Conservation (phyloP, 23 red algal genomes). For the Chondrus crispus region DNA sequence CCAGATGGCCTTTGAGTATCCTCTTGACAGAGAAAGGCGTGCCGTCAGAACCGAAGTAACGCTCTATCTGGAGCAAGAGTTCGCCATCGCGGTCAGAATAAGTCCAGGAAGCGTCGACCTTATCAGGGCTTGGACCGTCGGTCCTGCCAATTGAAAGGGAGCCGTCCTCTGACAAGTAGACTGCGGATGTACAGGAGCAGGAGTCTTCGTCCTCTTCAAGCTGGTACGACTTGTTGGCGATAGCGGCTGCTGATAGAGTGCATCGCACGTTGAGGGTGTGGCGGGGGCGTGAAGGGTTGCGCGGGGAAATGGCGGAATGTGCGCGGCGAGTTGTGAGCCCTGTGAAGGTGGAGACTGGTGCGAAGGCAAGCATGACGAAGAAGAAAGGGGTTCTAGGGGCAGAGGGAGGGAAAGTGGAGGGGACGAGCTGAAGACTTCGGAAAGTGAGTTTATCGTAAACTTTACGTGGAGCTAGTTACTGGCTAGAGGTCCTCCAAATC, state of each 20-base stretch:
- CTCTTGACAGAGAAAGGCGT: conserved; percentile 45
- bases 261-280: too few relatives aligned
- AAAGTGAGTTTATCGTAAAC: too few relatives aligned
- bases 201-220: conserved; percentile 64
- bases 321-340: too few relatives aligned
- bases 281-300: too few relatives aligned
- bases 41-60: conserved; percentile 8
- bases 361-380: too few relatives aligned
- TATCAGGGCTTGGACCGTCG: conserved; percentile 50
- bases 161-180: conserved; percentile 45
- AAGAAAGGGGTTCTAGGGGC: too few relatives aligned
- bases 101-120: conserved; percentile 41
- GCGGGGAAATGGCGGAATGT: too few relatives aligned
- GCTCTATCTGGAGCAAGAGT: conserved; percentile 49
- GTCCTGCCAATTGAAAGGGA: conserved; percentile 42
- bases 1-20: conserved; percentile 57
- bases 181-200: conserved; percentile 17
- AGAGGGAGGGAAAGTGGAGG: too few relatives aligned
- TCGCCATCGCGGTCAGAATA: conserved; percentile 31
- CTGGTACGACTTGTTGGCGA: conserved; percentile 52
- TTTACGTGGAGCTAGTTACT: too few relatives aligned
- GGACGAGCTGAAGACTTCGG: too few relatives aligned
- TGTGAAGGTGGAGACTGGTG: too few relatives aligned
- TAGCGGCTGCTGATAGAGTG: background rate
- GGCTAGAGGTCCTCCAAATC: too few relatives aligned